These are phyloP conservation scores for Pseudogymnoascus sp. DNA, from an alignment of 2,329 filamentous ascomycete species.

Conservation along the genomic window DNA sequence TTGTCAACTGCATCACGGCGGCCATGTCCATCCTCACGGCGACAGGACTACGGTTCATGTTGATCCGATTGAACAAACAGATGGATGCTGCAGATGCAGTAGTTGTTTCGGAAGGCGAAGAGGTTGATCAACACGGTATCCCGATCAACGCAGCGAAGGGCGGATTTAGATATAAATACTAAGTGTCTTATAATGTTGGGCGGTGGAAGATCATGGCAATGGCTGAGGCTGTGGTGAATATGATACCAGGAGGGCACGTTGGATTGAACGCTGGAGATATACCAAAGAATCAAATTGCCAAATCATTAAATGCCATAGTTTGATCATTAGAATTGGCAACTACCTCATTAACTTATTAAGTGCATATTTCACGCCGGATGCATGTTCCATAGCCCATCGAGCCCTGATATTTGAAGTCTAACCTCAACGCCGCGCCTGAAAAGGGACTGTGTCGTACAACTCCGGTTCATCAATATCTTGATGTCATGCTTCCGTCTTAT, in stretches of 20 bases:
- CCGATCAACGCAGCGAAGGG: slow-evolving; percentile 14
- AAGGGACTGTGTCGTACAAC: neutral
- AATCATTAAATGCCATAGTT: neutral
- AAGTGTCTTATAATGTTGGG: neutral
- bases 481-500: neutral
- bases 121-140: slow-evolving; percentile 2
- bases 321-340: neutral
- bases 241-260: neutral
- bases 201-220: neutral
- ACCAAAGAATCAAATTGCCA: neutral
- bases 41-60: slow-evolving; percentile 53
- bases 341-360: neutral
- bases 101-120: slow-evolving; percentile 35
- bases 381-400: neutral
- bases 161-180: slow-evolving; percentile 12
- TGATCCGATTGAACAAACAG: slow-evolving; percentile 61
- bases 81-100: slow-evolving; percentile 56
- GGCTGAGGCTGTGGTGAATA: neutral
- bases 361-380: neutral
- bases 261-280: neutral
- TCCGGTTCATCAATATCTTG: neutral
- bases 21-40: slow-evolving; percentile 58
- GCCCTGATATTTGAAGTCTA: neutral
- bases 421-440: neutral
- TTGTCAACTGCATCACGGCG: slow-evolving; percentile 60